Conservation (phyloP, 2,329 filamentous ascomycete species). For the Aureobasidium lini region DNA sequence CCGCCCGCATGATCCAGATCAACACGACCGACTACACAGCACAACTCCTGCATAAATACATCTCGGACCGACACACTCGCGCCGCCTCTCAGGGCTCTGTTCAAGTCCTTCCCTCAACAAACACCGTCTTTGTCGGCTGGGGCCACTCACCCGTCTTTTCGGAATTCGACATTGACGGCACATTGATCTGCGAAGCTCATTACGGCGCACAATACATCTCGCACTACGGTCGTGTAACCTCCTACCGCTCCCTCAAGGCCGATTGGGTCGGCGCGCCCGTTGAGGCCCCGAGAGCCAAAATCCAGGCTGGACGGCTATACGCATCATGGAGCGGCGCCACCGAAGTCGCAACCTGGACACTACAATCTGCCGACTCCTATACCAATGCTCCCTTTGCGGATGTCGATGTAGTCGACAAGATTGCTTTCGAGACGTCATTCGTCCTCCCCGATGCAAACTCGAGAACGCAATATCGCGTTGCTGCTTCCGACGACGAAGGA, state of each 20-base stretch:
- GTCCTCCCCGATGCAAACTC: not conserved
- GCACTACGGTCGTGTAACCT: constrained; percentile 30
- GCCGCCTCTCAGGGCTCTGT: constrained; percentile 45
- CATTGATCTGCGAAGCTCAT: constrained; percentile 46
- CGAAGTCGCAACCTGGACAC: constrained; percentile 17
- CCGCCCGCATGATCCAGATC: constrained; percentile 17
- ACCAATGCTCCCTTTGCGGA: constrained; percentile 7
- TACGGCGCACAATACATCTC: constrained; percentile 29
- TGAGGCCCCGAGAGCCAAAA: constrained; percentile 29
- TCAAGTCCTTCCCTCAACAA: constrained; percentile 42
- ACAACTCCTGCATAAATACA: constrained; percentile 22
- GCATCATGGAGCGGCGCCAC: constrained; percentile 18
- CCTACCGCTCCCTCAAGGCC: constrained; percentile 45
- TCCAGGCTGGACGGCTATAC: constrained; percentile 16
- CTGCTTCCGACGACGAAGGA: constrained; percentile 17
- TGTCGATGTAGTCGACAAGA: constrained; percentile 15
- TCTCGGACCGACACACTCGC: constrained; percentile 28
- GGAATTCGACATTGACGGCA: constrained; percentile 37
- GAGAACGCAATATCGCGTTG: constrained; percentile 15
- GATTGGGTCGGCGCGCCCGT: constrained; percentile 12
- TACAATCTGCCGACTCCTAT: constrained; percentile 19
- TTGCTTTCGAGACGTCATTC: constrained; percentile 16
- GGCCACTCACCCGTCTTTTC: constrained; percentile 35
- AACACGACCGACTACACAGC: constrained; percentile 23
- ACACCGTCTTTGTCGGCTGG: constrained; percentile 50